These are phyloP conservation scores for Pinguiococcus pyrenoidosus DNA, from an alignment of 108 stramenopile genomes.

Conservation along the genomic window DNA sequence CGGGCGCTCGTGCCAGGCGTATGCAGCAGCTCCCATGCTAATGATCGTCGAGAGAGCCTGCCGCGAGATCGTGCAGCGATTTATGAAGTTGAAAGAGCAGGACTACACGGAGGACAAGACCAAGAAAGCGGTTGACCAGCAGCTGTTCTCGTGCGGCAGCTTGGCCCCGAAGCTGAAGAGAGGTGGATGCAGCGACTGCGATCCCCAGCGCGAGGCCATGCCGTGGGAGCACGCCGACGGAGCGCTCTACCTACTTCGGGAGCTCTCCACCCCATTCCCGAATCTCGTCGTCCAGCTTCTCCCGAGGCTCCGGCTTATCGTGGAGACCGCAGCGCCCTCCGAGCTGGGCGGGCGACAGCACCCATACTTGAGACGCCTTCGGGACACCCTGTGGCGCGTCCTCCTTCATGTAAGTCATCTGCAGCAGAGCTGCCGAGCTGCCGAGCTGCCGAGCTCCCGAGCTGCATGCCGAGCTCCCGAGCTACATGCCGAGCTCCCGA, in stretches of 20 bases:
- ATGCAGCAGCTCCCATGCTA: slow-evolving; percentile 53
- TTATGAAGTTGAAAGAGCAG: slow-evolving; percentile 57
- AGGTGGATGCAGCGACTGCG: slow-evolving; percentile 64
- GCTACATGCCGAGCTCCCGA: too few relatives aligned
- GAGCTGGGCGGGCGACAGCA: not conserved
- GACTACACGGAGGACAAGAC: slow-evolving; percentile 23
- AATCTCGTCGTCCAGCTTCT: slow-evolving; percentile 6
- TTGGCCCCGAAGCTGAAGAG: slow-evolving; percentile 84
- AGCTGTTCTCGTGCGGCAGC: slow-evolving; percentile 73
- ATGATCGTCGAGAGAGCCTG: slow-evolving; percentile 47
- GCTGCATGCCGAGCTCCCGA: too few relatives aligned
- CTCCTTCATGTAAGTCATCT: too few relatives aligned
- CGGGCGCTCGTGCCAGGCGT: too few relatives aligned
- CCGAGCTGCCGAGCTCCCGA: too few relatives aligned
- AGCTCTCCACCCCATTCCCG: slow-evolving; percentile 17
- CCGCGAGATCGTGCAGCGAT: slow-evolving; percentile 40
- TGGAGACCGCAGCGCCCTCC: slow-evolving; percentile 2
- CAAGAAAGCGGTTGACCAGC: slow-evolving; percentile 19
- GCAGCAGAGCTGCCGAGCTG: too few relatives aligned
- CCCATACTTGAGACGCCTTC: slow-evolving; percentile 8
- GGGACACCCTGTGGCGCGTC: slow-evolving; percentile 29
- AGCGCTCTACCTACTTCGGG: slow-evolving; percentile 62
- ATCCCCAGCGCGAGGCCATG: slow-evolving; percentile 60
- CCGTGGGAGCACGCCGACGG: slow-evolving; percentile 94
- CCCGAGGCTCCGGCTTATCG: slow-evolving; percentile 16